Base-by-base conservation (phyloP, 169 alveolate species). In the Cardiosporidium cionae region DNA sequence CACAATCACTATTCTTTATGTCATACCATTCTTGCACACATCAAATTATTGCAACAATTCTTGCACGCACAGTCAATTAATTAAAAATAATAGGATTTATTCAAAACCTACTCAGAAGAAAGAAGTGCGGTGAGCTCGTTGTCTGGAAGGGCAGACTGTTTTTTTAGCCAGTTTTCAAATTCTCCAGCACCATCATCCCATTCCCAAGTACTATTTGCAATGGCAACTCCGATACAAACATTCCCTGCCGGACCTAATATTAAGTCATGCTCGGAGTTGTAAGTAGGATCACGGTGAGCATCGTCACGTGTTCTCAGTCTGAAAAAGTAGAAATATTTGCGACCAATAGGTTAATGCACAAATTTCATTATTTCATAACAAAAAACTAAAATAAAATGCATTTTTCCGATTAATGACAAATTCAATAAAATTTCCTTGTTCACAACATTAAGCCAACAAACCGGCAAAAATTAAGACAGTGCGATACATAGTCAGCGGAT, bases 101-200 rank as follows among this genome's bases (percentile, higher is more conserved):
- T n/a, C n/a, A n/a, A 9, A 25, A 1, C 84, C 37, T 63, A 82
- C 88, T 58, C 73, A 0, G 84, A 36, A 29, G 86, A 82, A 2
- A 85, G 78, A 9, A 29, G 70, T 3, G 74, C 73, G 72, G 64
- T 67, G 7, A 73, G 72, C 23, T 65, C 80, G 3, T 32, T 92
- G 54, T 87, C 94, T 6, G 94, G 90, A 68, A 84, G 66, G 7
- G 92, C 91, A 6, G 92, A 79, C 76, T 87, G 93, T 68, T 86
- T 79, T 80, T 87, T 87, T 33, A 89, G 73, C 93, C 93, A 89
- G 65, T 89, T 84, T 81, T 89, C 87, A 67, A 85, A 72, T 70
- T 83, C 88, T 67, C 87, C 83, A 52, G 77, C 88, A 1, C 94
- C 94, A 68, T 87, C 94, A 74, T 89, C 93, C 94, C 94, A 89